Evolutionary conservation across 371 early-diverging fungal genomes (phyloP).

Genomic region (Phascolomyces articulosus): DNA sequence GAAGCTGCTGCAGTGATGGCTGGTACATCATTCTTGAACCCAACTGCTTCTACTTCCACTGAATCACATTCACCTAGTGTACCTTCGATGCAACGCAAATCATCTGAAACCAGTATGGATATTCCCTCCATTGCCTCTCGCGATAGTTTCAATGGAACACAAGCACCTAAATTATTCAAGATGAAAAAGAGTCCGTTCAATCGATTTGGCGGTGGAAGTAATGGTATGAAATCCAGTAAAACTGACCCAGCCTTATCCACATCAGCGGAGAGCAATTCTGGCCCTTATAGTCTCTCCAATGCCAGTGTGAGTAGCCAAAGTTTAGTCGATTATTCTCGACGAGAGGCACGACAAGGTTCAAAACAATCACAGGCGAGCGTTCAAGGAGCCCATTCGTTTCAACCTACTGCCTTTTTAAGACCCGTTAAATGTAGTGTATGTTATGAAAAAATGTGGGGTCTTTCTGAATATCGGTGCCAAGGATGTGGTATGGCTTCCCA

Average conservation of each 20-base stretch:
- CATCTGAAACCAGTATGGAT: conserved; percentile 6
- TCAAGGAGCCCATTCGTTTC: conserved; percentile 58
- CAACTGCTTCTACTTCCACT: conserved; percentile 7
- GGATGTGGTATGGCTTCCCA: conserved; percentile 58
- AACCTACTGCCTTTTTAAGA: conserved; percentile 62
- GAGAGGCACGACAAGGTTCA: conserved; percentile 14
- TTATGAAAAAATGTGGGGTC: conserved; percentile 87
- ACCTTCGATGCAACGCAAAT: conserved; percentile 1
- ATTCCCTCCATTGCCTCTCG: conserved; percentile 24
- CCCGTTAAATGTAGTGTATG: conserved; percentile 84
- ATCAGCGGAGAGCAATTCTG: not conserved
- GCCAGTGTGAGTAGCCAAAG: conserved; percentile 17
- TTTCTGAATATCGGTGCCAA: conserved; percentile 77
- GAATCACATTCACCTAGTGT: conserved; percentile 19
- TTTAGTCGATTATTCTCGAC: conserved; percentile 9
- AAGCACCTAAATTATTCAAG: conserved; percentile 42
- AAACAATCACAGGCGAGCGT: conserved; percentile 25
- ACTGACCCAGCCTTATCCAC: conserved; percentile 7
- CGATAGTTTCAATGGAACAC: conserved; percentile 34
- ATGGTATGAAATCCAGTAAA: conserved; percentile 9
- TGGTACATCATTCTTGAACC: conserved; percentile 20
- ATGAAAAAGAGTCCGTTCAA: conserved; percentile 38
- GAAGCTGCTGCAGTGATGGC: conserved; percentile 31
- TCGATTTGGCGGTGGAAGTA: conserved; percentile 38
- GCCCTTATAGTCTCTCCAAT: not conserved